Percentiles rank a stretch among this genome's conserved stretches.
Evolutionary conservation across 2,329 filamentous ascomycete species (phyloP).

Genomic region (Fusarium sp.): DNA sequence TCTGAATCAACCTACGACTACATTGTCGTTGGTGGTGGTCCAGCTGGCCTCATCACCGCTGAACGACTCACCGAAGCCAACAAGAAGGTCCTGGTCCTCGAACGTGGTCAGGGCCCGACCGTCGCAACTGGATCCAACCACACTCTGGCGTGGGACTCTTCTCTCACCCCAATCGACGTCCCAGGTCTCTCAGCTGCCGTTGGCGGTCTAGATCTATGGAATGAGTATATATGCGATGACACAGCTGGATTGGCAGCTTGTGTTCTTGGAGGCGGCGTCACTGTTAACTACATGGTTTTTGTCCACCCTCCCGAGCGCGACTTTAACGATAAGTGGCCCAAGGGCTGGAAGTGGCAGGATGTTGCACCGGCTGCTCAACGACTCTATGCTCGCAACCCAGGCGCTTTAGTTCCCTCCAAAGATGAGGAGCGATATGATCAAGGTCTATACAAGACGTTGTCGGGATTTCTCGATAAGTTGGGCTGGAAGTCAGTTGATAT

Average conservation of each 20-base stretch:
- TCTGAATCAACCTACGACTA: constrained; percentile 41
- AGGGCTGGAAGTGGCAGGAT: constrained; percentile 74
- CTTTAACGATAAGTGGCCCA: constrained; percentile 76
- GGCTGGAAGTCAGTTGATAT: constrained; percentile 76
- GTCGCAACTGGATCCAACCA: constrained; percentile 74
- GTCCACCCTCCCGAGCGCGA: constrained; percentile 76
- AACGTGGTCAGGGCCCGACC: constrained; percentile 72
- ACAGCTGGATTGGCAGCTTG: constrained; percentile 66
- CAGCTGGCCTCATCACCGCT: constrained; percentile 47
- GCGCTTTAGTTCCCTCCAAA: constrained; percentile 73
- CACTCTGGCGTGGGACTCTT: constrained; percentile 72
- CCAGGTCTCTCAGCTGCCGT: constrained; percentile 72
- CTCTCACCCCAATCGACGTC: constrained; percentile 78
- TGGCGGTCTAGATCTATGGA: constrained; percentile 77
- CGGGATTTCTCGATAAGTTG: constrained; percentile 69
- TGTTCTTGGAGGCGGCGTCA: constrained; percentile 76
- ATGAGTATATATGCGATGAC: constrained; percentile 45
- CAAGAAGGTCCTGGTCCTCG: constrained; percentile 74
- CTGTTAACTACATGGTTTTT: constrained; percentile 77
- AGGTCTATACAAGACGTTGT: constrained; percentile 74
- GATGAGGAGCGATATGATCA: constrained; percentile 78
- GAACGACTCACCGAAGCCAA: constrained; percentile 71
- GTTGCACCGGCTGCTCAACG: constrained; percentile 71
- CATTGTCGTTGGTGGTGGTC: constrained; percentile 47
- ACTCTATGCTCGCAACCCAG: constrained; percentile 68